These are phyloP conservation scores for Globisporangium emineosum DNA, from an alignment of 352 stramenopile genomes.

Conservation along the genomic window DNA sequence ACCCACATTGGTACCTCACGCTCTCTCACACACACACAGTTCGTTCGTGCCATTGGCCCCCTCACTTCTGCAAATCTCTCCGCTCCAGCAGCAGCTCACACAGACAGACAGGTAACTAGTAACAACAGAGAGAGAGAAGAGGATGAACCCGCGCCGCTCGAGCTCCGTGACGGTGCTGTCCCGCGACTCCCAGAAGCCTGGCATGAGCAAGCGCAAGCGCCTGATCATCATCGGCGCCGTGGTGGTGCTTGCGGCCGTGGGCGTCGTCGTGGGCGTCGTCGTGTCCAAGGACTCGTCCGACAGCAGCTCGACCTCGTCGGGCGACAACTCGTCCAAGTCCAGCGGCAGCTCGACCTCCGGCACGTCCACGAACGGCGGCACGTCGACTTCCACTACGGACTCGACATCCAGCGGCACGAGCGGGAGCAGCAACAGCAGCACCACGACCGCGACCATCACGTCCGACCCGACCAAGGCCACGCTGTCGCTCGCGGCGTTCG, in stretches of 20 bases:
- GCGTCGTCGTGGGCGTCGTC: slow-evolving; percentile 39
- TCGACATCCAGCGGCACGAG: background rate
- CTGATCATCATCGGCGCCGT: slow-evolving; percentile 36
- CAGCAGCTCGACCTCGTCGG: slow-evolving; percentile 15
- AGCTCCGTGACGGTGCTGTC: slow-evolving; percentile 16
- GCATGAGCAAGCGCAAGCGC: slow-evolving; percentile 21
- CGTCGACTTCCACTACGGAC: background rate
- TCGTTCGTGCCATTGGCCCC: background rate
- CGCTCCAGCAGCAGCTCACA: background rate
- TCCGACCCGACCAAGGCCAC: slow-evolving; percentile 21
- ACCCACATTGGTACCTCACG: background rate
- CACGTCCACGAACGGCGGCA: slow-evolving; percentile 7
- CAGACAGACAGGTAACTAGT: background rate
- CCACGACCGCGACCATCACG: slow-evolving; percentile 8
- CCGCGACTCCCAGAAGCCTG: slow-evolving; percentile 10
- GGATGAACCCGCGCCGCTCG: slow-evolving; percentile 5
- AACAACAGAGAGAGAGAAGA: background rate
- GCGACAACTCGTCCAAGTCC: slow-evolving; percentile 9
- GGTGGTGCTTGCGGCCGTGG: slow-evolving; percentile 37
- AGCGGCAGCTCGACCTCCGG: slow-evolving; percentile 2
- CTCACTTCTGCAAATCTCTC: slow-evolving; percentile 7
- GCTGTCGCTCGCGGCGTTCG: slow-evolving; percentile 52
- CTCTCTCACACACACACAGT: background rate
- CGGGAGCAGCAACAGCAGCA: slow-evolving; percentile 1
- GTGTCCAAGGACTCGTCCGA: slow-evolving; percentile 36